Evolutionary conservation across 345 rosid genomes (phyloP).

Genomic region (Physaria fendleri): DNA sequence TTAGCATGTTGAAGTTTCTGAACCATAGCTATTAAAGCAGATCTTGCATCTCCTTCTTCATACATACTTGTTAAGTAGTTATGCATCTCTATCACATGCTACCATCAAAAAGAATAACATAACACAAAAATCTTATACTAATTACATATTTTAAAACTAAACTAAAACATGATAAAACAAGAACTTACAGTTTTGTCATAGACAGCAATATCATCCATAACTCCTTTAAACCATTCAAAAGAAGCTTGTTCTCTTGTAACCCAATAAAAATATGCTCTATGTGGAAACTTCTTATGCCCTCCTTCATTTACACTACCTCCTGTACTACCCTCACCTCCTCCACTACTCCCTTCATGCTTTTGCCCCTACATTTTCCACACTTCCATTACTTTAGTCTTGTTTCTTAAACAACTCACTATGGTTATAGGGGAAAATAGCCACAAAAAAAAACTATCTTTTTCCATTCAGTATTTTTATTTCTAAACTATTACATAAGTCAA

Average conservation of each 20-base stretch:
- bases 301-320: slow-evolving; percentile 19
- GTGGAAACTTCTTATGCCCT: slow-evolving; percentile 46
- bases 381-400: not conserved
- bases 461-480: too few species aligned
- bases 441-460: too few species aligned
- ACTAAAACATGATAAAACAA: not conserved
- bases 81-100: slow-evolving; percentile 94
- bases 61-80: slow-evolving; percentile 93
- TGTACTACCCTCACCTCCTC: slow-evolving; percentile 16
- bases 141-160: not conserved
- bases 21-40: slow-evolving; percentile 89
- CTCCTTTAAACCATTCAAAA: slow-evolving; percentile 98
- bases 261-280: slow-evolving; percentile 96
- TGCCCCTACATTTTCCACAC: slow-evolving; percentile 18
- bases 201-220: slow-evolving; percentile 94
- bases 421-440: too few species aligned
- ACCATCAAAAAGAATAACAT: too few species aligned
- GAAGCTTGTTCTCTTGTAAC: slow-evolving; percentile 93
- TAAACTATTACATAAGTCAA: too few species aligned
- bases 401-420: not conserved
- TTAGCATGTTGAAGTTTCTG: slow-evolving; percentile 92
- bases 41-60: slow-evolving; percentile 97
- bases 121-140: too few species aligned
- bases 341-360: slow-evolving; percentile 10
- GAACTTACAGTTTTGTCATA: slow-evolving; percentile 50